A percentile compares a stretch with the other conserved stretches of the same genome.
Conservation (phyloP, 2,329 filamentous ascomycete genomes). For the Drechslerella coelobrocha region DNA sequence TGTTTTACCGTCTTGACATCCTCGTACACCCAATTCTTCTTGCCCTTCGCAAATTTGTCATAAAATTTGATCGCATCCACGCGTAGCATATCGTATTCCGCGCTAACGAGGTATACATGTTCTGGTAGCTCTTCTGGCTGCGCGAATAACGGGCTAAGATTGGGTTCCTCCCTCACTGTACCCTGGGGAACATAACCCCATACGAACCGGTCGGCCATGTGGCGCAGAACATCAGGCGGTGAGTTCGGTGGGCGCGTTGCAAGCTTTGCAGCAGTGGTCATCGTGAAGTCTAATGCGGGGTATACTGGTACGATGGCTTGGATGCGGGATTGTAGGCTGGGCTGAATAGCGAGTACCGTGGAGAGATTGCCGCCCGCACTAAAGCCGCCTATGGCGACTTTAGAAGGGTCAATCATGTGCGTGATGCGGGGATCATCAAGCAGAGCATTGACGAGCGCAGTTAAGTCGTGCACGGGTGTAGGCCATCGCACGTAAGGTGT, state of each 20-base stretch:
- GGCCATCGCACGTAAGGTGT: conserved; percentile 62
- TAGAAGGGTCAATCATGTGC: conserved; percentile 60
- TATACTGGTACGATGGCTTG: conserved; percentile 38
- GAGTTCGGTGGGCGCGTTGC: conserved; percentile 10
- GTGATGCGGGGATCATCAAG: conserved; percentile 58
- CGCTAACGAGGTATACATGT: conserved; percentile 52
- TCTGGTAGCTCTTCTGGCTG: conserved; percentile 52
- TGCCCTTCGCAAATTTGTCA: conserved; percentile 44
- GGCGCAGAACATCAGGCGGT: conserved; percentile 24
- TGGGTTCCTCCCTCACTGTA: conserved; percentile 53
- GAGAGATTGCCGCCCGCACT: conserved; percentile 64
- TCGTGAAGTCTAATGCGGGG: conserved; percentile 36
- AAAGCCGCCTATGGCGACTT: conserved; percentile 62
- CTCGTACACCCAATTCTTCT: conserved; percentile 40
- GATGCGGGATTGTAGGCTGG: conserved; percentile 16
- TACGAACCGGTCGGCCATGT: conserved; percentile 50
- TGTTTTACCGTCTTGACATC: conserved; percentile 39
- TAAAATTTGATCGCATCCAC: conserved; percentile 43
- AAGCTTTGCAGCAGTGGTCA: conserved; percentile 26
- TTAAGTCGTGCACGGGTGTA: conserved; percentile 60
- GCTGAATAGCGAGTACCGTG: conserved; percentile 28
- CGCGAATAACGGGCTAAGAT: conserved; percentile 53
- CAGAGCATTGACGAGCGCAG: conserved; percentile 59
- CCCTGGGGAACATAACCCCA: conserved; percentile 53
- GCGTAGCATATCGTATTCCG: conserved; percentile 53